Percentiles rank a stretch among this genome's conserved stretches.
Evolutionary conservation across 768 basidiomycete species (phyloP).

Genomic region (Mycena galopus): DNA sequence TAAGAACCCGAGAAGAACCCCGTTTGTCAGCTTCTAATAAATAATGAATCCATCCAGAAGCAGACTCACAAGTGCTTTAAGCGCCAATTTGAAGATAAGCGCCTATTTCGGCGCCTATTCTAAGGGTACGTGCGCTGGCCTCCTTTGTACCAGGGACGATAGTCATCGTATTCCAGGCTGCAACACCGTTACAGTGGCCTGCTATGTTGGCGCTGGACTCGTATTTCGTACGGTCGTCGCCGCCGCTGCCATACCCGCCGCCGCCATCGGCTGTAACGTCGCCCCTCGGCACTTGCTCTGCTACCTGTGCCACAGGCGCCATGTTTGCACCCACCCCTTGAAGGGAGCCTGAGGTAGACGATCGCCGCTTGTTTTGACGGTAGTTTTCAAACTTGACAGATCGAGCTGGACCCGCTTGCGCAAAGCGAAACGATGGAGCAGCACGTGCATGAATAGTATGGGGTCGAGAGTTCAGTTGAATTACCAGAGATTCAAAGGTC

Average conservation of each 20-base stretch:
- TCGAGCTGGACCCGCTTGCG: too few relatives aligned
- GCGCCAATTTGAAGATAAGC: too few relatives aligned
- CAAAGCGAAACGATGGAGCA: too few relatives aligned
- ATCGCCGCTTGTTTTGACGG: neutral
- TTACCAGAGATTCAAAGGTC: too few relatives aligned
- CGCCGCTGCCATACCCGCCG: conserved; percentile 49
- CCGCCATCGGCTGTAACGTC: conserved; percentile 54
- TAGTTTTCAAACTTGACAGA: neutral
- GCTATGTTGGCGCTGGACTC: conserved; percentile 56
- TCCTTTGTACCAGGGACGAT: neutral
- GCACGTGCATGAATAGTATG: too few relatives aligned
- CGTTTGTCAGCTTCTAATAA: too few relatives aligned
- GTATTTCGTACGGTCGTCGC: conserved; percentile 57
- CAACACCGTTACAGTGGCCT: conserved; percentile 54
- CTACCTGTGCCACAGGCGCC: conserved; percentile 52
- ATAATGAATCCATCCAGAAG: too few relatives aligned
- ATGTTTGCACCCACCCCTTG: conserved; percentile 54
- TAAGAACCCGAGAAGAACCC: too few relatives aligned
- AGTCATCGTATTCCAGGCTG: conserved; percentile 42
- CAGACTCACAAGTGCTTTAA: too few relatives aligned
- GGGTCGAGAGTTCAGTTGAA: too few relatives aligned
- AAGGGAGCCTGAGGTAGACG: conserved; percentile 18
- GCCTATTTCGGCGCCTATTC: too few relatives aligned
- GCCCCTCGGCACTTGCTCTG: conserved; percentile 58
- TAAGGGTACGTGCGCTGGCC: conserved; percentile 43